Conservation (phyloP, 495 filamentous ascomycete species). For the Oleoguttula mirabilis region DNA sequence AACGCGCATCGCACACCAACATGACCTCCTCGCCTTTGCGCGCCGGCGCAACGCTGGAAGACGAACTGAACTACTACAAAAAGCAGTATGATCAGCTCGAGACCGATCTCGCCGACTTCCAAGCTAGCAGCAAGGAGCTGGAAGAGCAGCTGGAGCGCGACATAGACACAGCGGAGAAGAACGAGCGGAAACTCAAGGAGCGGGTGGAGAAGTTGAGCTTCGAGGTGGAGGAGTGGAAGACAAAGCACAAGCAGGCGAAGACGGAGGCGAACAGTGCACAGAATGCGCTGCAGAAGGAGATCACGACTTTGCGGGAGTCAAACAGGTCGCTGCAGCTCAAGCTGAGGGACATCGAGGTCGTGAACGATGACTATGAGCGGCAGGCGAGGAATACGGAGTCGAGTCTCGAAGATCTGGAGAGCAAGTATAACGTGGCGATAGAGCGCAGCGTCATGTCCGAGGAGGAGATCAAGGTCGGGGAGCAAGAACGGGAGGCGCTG, state of each 20-base stretch:
- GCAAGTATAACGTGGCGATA: conserved; percentile 88
- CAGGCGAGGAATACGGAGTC: conserved; percentile 89
- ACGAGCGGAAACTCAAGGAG: conserved; percentile 71
- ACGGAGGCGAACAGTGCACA: conserved; percentile 71
- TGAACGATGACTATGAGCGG: conserved; percentile 95
- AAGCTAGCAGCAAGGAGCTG: conserved; percentile 82
- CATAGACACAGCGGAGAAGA: conserved; percentile 86
- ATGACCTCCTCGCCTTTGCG: conserved; percentile 27
- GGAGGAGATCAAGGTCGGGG: conserved; percentile 79
- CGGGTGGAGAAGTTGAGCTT: conserved; percentile 74
- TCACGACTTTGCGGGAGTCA: conserved; percentile 74
- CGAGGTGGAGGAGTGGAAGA: conserved; percentile 98
- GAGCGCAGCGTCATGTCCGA: conserved; percentile 87
- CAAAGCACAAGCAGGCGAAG: conserved; percentile 93
- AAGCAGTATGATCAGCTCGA: conserved; percentile 88
- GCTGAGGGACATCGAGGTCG: conserved; percentile 88
- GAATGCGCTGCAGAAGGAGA: conserved; percentile 83
- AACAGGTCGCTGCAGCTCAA: conserved; percentile 70
- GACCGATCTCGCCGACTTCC: conserved; percentile 85
- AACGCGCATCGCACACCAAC: conserved; percentile 9
- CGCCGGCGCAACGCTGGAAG: conserved; percentile 36
- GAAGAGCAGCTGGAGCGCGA: conserved; percentile 95
- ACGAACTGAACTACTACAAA: conserved; percentile 86
- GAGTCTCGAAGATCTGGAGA: conserved; percentile 91
- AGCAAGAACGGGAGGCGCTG: conserved; percentile 76